Conservation (phyloP, 352 stramenopile species). For the Pythium apleroticum region DNA sequence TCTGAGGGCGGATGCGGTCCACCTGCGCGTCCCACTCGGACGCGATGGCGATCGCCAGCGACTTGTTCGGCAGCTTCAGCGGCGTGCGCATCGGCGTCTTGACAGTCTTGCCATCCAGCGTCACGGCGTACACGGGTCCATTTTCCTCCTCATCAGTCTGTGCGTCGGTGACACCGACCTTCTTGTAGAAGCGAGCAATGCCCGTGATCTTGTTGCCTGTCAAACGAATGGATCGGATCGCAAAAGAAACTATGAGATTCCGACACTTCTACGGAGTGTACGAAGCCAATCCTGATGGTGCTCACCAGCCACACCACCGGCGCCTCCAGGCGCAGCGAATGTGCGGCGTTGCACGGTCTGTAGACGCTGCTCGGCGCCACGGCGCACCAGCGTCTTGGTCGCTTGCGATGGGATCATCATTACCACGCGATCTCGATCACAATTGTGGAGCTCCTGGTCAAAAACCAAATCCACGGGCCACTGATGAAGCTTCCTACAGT, state of each 20-base stretch:
- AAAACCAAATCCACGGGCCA: not conserved
- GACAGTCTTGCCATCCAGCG: slow-evolving; percentile 79
- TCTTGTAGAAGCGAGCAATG: slow-evolving; percentile 79
- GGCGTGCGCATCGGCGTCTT: slow-evolving; percentile 72
- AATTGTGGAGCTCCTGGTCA: not conserved
- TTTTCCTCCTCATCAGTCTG: slow-evolving; percentile 13
- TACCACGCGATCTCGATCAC: slow-evolving; percentile 12
- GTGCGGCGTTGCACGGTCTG: slow-evolving; percentile 17
- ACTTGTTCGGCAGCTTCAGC: slow-evolving; percentile 58
- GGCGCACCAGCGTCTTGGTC: slow-evolving; percentile 15
- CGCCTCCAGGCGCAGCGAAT: slow-evolving; percentile 26
- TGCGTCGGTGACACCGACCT: slow-evolving; percentile 70
- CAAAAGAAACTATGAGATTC: not conserved
- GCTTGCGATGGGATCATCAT: slow-evolving; percentile 17
- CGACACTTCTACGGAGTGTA: not conserved
- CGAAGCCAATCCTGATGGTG: not conserved
- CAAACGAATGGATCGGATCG: slow-evolving; percentile 1
- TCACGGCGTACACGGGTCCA: slow-evolving; percentile 52
- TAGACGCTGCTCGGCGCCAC: slow-evolving; percentile 6
- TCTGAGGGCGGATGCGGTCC: slow-evolving; percentile 68
- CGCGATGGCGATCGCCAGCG: slow-evolving; percentile 70
- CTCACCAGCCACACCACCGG: slow-evolving; percentile 29
- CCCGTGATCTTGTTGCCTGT: slow-evolving; percentile 82
- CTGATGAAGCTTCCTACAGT: slow-evolving; percentile 4
- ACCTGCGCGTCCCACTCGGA: slow-evolving; percentile 86